Base-by-base conservation (phyloP, 1,284 basidiomycete genomes). In the Cryptococcus sp. region DNA sequence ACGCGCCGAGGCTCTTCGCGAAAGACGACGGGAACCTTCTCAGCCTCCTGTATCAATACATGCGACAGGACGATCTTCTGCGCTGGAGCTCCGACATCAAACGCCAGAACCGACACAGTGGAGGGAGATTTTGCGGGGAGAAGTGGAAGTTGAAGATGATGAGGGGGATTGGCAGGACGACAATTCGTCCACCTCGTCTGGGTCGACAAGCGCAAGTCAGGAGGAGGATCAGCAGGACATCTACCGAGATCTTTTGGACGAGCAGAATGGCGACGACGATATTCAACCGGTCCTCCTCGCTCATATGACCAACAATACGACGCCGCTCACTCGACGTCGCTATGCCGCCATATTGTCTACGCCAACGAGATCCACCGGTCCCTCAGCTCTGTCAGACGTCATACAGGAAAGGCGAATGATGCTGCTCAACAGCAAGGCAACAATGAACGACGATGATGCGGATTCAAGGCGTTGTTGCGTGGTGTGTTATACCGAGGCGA, bases 201-300 rank as follows among this genome's bases (percentile, higher is more conserved):
- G 21, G 5, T 56, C 54, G 2, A 32, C 4, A 25, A 19, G 3
- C 9, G 24, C 12, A 9, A 39, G 19, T 24, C 52, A 57, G 33
- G 51, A 57, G 33, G 52, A 50, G 6, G 51, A 52, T 32, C 45
- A 56, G 24, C 43, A 41, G 7, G 31, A 48, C 6, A 47, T 68
- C 16, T 63, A 63, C 48, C 58, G 58, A 21, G 65, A 65, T 39
- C 51, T 68, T 10, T 34, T 64, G 36, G 32, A 48, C 10, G 54
- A 53, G 14, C 43, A 51, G 5, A 14, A 31, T 7, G 24, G 26
- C 10, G 49, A 41, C 14, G 50, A 39, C 9, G 57, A 59, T 38
- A 45, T 71, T 1, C 70, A 71, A 52, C 66, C 67, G 2, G 65
- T 74, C 36, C 54, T 74, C 4, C 58, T 74, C 2, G 71, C 71